These are phyloP conservation scores for Candida bentonensis DNA, from an alignment of 805 yeast genomes.

Conservation along the genomic window DNA sequence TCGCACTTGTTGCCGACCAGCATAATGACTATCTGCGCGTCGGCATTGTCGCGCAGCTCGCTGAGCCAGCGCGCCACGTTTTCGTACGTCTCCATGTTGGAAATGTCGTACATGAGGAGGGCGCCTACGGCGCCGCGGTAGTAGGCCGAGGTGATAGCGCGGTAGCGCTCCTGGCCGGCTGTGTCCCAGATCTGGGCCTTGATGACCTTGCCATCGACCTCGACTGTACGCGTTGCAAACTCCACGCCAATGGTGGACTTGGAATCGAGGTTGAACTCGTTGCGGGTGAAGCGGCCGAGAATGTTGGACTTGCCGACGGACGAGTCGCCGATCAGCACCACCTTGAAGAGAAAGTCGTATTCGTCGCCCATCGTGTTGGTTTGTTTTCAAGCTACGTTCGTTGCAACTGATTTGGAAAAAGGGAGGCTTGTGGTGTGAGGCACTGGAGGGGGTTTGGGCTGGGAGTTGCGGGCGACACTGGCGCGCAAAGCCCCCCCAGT, in stretches of 20 bases:
- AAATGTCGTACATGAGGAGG: slow-evolving; percentile 84
- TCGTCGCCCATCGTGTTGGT: slow-evolving; percentile 50
- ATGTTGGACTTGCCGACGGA: slow-evolving; percentile 96
- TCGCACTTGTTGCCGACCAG: slow-evolving; percentile 96
- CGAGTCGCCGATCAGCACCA: slow-evolving; percentile 92
- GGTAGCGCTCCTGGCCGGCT: slow-evolving; percentile 96
- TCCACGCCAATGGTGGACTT: slow-evolving; percentile 96
- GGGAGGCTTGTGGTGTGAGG: too few species aligned
- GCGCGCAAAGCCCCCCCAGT: too few species aligned
- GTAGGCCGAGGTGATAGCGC: slow-evolving; percentile 95
- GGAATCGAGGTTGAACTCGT: slow-evolving; percentile 88
- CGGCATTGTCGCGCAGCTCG: slow-evolving; percentile 93
- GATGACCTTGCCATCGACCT: slow-evolving; percentile 88
- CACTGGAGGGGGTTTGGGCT: too few species aligned
- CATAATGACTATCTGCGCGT: slow-evolving; percentile 90
- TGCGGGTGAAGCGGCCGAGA: slow-evolving; percentile 84
- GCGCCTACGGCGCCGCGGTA: slow-evolving; percentile 99
- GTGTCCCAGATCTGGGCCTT: slow-evolving; percentile 99
- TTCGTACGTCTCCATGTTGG: slow-evolving; percentile 85
- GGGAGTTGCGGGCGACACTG: too few species aligned
- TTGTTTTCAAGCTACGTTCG: too few species aligned
- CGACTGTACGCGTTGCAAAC: slow-evolving; percentile 91
- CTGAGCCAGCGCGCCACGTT: slow-evolving; percentile 84
- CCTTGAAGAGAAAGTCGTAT: slow-evolving; percentile 86
- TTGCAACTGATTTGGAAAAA: too few species aligned